Base-by-base conservation (phyloP, 1,284 basidiomycete genomes). In the Athelia sp. region DNA sequence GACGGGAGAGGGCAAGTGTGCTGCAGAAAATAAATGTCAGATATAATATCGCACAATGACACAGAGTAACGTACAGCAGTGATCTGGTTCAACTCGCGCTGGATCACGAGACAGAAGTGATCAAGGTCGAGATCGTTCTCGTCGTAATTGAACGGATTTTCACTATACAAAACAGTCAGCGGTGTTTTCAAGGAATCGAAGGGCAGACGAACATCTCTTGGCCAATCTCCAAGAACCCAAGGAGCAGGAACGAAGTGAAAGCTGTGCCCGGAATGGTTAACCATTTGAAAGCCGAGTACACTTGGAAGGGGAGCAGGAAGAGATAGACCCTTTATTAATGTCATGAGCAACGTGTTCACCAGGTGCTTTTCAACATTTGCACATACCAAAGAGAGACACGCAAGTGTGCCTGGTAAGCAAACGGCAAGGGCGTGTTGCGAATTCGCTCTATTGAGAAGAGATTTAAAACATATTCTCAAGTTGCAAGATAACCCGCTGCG, bases 171-270 rank as follows among this genome's bases (percentile, higher is more conserved):
- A 19, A 31, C 35, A 49, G 22, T 43, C 46, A 48, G 46, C 10
- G 34, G 26, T 13, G 38, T 44, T 24, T 6, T 15, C n/a, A 44
- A 35, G 26, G 13, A 23, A n/a, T 43, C 23, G 45, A 8, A 42
- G 24, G 19, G 35, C 43, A 15, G n/a, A 65, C 75, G 31, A 53
- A 81, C 79, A 85, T 82, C 59, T 86, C 82, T 56, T 81, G 78
- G 22, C 82, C 82, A 48, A 86, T 84, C 58, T 86, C 83, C 18
- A 87, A 72, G 75, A 87, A 86, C 46, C 84, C 81, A 32, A 82
- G 70, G 26, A 82, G 70, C 46, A 83, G 62, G 74, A 83, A 84
- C 0, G 81, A 71, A 2, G 79, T 73, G 54, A 83, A 83, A 2
- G 78, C 75, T 0, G 81, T 81, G 11, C 70, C 80, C 50, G 81